A percentile compares a stretch with the other conserved stretches of the same genome.
Conservation (phyloP, 2,329 filamentous ascomycete species). For the Trichoderma aggressivum region DNA sequence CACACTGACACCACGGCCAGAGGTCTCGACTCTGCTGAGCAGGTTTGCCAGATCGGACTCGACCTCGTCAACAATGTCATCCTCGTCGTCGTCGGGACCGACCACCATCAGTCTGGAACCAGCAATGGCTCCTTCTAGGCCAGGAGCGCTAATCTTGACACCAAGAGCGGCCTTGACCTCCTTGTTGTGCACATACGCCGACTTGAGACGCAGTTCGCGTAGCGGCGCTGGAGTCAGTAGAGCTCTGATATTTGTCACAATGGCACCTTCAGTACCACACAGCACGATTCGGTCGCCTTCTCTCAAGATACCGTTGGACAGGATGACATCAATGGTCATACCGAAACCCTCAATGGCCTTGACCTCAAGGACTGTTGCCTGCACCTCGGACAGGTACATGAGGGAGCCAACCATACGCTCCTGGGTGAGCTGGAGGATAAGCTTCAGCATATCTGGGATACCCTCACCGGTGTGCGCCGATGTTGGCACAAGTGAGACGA, state of each 20-base stretch:
- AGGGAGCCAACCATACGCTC: slow-evolving; percentile 95
- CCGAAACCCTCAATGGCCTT: slow-evolving; percentile 99
- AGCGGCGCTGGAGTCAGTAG: slow-evolving; percentile 89
- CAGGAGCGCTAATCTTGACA: slow-evolving; percentile 97
- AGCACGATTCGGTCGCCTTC: slow-evolving; percentile 94
- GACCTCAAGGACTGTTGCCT: slow-evolving; percentile 96
- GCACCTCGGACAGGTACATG: slow-evolving; percentile 97
- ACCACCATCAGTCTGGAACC: slow-evolving; percentile 93
- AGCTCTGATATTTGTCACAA: slow-evolving; percentile 91
- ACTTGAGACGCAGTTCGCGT: slow-evolving; percentile 92
- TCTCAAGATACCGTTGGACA: slow-evolving; percentile 90
- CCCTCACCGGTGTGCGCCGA: slow-evolving; percentile 98
- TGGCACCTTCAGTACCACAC: slow-evolving; percentile 94
- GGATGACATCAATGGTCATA: slow-evolving; percentile 95
- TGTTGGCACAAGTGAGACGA: slow-evolving; percentile 93
- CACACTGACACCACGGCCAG: slow-evolving; percentile 90
- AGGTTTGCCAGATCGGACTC: slow-evolving; percentile 91
- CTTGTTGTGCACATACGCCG: slow-evolving; percentile 97
- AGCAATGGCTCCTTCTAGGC: slow-evolving; percentile 92
- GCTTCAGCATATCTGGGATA: slow-evolving; percentile 97
- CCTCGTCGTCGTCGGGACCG: slow-evolving; percentile 92
- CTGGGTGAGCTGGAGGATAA: slow-evolving; percentile 87
- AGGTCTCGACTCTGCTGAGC: slow-evolving; percentile 86
- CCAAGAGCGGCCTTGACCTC: slow-evolving; percentile 96
- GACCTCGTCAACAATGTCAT: slow-evolving; percentile 94